Base-by-base conservation (phyloP, 192 early-diverging fungal species). In the Gamsiella multidivaricata region DNA sequence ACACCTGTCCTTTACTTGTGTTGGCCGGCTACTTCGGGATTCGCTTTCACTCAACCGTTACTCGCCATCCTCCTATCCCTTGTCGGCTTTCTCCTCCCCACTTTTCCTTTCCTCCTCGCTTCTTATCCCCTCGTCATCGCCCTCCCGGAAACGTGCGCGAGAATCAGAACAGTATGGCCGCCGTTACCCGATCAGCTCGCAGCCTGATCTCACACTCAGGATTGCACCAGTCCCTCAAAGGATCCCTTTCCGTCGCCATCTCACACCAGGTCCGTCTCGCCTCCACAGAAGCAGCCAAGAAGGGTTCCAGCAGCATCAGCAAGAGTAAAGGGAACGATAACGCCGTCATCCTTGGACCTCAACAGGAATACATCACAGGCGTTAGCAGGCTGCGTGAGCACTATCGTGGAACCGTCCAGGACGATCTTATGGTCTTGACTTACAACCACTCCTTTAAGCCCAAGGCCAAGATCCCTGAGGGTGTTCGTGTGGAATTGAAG, bases 351-450 rank as follows among this genome's bases (percentile, higher is more conserved):
- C 43, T 78, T 23, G 59, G 22, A 9, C 54, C 53, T 32, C 25
- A 78, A 18, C 9, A 52, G 14, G 65, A 68, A 32, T 78, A 69
- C 50, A 69, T 54, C 15, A 80, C 61, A 22, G 69, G 64, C 31
- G 45, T 83, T 6, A 68, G 39, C 31, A 53, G 85, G 34, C 71
- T 88, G 23, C 81, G 72, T 29, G 85, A 89, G 65, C 83, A 86
- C 41, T 89, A 84, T 43, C 65, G 76, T 25, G 57, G 42, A 47
- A 85, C 81, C 12, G 55, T 89, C 8, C 78, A 80, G 31, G 84
- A 87, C 42, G 85, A 89, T 53, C 52, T 89, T 6, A 82, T 89
- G 84, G 70, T 89, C 18, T 33, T 89, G 39, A 82, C 70, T 0
- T 89, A 87, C 65, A 82, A 76, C 66, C 86, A 89, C 60, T 65